Evolutionary conservation across 148 eudicot species (phyloP).

Genomic region (Limonium bicolor): DNA sequence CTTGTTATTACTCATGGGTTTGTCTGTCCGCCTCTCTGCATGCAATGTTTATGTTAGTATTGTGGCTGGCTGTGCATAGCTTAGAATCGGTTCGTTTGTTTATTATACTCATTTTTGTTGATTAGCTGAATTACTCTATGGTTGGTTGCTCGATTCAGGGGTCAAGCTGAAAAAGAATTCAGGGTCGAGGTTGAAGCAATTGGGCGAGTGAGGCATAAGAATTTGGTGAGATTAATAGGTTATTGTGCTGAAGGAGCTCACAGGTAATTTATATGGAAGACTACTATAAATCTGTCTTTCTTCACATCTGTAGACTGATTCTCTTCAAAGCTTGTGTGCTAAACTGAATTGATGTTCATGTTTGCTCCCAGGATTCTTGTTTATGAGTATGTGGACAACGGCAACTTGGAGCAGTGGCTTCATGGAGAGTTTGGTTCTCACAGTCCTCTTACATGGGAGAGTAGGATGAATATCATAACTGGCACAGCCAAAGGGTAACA

Average conservation of each 20-base stretch:
- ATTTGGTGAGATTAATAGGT: slow-evolving; percentile 74
- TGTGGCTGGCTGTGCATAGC: too few species aligned
- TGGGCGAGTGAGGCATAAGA: slow-evolving; percentile 90
- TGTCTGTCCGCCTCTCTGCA: too few species aligned
- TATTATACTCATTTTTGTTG: neutral
- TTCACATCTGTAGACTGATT: too few species aligned
- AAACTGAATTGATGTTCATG: too few species aligned
- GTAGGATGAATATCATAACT: slow-evolving; percentile 49
- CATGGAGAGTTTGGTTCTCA: slow-evolving; percentile 78
- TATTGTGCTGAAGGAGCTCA: slow-evolving; percentile 96
- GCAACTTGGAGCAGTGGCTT: slow-evolving; percentile 89
- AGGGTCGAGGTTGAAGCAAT: slow-evolving; percentile 93
- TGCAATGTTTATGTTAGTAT: too few species aligned
- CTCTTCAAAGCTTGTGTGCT: too few species aligned
- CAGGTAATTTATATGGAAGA: slow-evolving; percentile 40
- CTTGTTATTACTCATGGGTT: too few species aligned
- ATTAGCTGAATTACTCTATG: too few species aligned
- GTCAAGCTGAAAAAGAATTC: slow-evolving; percentile 93
- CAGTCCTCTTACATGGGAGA: slow-evolving; percentile 86
- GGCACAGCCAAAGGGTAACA: slow-evolving; percentile 97
- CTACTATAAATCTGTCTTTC: too few species aligned
- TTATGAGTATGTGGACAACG: slow-evolving; percentile 81
- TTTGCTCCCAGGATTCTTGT: slow-evolving; percentile 60
- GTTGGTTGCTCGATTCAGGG: slow-evolving; percentile 23
- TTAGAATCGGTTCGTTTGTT: neutral